Conservation (phyloP, 2,329 filamentous ascomycete species). For the Teratosphaeria nubilosa region DNA sequence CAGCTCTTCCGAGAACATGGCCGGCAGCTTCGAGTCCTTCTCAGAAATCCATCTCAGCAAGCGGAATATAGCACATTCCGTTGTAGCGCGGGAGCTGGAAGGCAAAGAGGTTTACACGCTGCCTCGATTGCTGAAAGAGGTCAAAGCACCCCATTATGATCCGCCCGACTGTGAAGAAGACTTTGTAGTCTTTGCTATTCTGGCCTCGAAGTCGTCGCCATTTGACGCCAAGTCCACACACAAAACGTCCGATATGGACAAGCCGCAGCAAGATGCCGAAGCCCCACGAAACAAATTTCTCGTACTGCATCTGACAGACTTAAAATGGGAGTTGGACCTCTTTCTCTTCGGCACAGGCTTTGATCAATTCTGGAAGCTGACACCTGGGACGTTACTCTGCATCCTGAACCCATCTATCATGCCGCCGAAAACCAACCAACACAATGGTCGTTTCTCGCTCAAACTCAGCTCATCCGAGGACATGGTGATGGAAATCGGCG, state of each 20-base stretch:
- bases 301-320: slow-evolving; percentile 76
- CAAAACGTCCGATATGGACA: slow-evolving; percentile 28
- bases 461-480: slow-evolving; percentile 79
- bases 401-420: slow-evolving; percentile 87
- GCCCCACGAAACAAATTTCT: slow-evolving; percentile 70
- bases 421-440: slow-evolving; percentile 66
- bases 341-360: slow-evolving; percentile 90
- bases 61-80: slow-evolving; percentile 70
- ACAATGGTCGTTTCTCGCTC: slow-evolving; percentile 76
- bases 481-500: slow-evolving; percentile 80
- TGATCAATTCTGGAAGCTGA: slow-evolving; percentile 87
- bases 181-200: slow-evolving; percentile 77
- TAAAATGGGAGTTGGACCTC: slow-evolving; percentile 83
- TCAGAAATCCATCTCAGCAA: slow-evolving; percentile 76
- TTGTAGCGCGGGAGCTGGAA: slow-evolving; percentile 65
- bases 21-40: slow-evolving; percentile 61
- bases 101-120: slow-evolving; percentile 69
- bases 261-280: slow-evolving; percentile 32
- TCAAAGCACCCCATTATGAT: slow-evolving; percentile 75
- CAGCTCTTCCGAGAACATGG: neutral
- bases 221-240: slow-evolving; percentile 46
- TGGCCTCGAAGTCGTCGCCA: slow-evolving; percentile 81
- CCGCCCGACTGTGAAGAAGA: slow-evolving; percentile 76
- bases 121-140: slow-evolving; percentile 66
- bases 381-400: slow-evolving; percentile 79